Evolutionary conservation across 192 early-diverging fungal species (phyloP).

Genomic region (Entomortierella lignicola): DNA sequence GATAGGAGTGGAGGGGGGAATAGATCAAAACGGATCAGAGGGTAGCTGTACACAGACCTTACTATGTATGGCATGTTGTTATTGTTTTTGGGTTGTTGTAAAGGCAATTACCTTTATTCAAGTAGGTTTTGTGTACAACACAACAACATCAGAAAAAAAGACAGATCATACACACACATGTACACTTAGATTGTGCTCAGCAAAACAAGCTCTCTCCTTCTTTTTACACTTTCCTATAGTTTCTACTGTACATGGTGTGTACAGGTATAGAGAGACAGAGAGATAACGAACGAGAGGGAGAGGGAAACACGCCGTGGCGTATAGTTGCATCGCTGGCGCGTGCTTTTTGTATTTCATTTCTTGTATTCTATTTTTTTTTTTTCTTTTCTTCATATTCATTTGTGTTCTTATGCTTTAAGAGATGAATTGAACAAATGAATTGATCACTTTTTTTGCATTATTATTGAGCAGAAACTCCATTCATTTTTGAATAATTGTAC

Average conservation of each 20-base stretch:
- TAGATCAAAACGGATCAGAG: background rate
- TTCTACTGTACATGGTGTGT: too few relatives aligned
- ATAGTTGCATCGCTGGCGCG: background rate
- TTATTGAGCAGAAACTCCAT: too few relatives aligned
- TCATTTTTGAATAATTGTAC: too few relatives aligned
- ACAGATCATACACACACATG: too few relatives aligned
- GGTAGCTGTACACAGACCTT: background rate
- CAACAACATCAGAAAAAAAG: background rate
- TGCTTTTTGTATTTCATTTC: background rate
- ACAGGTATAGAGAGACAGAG: too few relatives aligned
- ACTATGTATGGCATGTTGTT: too few relatives aligned
- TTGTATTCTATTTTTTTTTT: too few relatives aligned
- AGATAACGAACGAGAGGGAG: background rate
- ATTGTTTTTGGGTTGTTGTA: background rate
- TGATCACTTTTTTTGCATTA: background rate
- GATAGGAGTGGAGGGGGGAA: background rate
- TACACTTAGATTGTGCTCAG: too few relatives aligned
- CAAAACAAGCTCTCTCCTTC: background rate
- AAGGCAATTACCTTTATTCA: background rate
- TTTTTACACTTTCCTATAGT: background rate
- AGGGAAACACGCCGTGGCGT: background rate
- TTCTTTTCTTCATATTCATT: background rate
- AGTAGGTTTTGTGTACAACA: conserved; percentile 6
- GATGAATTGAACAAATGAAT: background rate
- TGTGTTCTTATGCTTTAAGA: background rate